Evolutionary conservation across 805 yeast genomes (phyloP).

Genomic region (Zygosaccharomyces pseudorouxii): DNA sequence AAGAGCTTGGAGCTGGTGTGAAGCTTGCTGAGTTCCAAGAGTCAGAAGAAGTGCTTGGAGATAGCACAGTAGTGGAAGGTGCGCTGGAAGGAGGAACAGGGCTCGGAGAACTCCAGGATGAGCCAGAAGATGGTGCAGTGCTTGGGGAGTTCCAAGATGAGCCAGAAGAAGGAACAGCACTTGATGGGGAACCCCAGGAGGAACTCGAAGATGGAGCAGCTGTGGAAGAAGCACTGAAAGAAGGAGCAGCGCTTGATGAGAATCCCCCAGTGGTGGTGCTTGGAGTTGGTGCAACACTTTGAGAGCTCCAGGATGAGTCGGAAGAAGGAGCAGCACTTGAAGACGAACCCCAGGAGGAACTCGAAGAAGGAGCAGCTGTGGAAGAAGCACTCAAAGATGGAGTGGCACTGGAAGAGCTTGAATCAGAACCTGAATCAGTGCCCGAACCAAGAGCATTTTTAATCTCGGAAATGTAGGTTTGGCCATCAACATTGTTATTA

Average conservation of each 20-base stretch:
- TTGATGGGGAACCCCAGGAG: constrained; percentile 13
- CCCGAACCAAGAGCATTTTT: constrained; percentile 38
- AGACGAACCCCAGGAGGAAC: constrained; percentile 13
- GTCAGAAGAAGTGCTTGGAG: constrained; percentile 12
- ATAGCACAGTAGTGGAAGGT: constrained; percentile 4
- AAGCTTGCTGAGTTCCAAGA: constrained; percentile 6
- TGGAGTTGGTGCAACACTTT: constrained; percentile 3
- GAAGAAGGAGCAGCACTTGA: constrained; percentile 10
- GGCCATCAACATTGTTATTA: constrained; percentile 43
- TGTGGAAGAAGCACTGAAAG: constrained; percentile 4
- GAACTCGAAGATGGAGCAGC: constrained; percentile 11
- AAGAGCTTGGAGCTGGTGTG: constrained; percentile 6
- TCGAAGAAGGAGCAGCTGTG: constrained; percentile 11
- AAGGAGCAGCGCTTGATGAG: not conserved
- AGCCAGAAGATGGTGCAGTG: not conserved
- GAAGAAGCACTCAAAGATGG: constrained; percentile 17
- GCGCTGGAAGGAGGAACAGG: not conserved
- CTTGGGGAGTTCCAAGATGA: constrained; percentile 7
- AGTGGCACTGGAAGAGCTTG: constrained; percentile 12
- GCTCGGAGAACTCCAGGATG: not conserved
- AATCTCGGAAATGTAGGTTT: constrained; percentile 41
- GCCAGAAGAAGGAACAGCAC: constrained; percentile 7
- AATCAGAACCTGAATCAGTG: constrained; percentile 9
- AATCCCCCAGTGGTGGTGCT: no score
- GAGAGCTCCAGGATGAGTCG: constrained; percentile 5